Percentiles rank a stretch among this genome's conserved stretches.
Evolutionary conservation across 805 yeast species (phyloP).

Genomic region (Candida ovalis): DNA sequence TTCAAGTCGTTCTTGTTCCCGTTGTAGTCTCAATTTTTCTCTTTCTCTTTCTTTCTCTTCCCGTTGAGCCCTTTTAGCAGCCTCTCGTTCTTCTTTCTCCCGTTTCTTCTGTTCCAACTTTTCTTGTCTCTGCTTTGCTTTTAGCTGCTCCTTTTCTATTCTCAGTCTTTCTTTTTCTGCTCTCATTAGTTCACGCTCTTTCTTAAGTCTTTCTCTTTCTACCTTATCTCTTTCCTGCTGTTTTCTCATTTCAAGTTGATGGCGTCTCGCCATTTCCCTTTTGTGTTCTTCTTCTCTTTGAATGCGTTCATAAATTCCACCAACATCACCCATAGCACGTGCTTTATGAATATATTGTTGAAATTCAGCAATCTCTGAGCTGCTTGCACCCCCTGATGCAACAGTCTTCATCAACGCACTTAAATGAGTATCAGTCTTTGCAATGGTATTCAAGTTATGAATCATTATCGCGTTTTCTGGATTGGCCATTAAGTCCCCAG

Average conservation of each 20-base stretch:
- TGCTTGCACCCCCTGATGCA: slow-evolving; percentile 75
- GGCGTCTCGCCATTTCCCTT: slow-evolving; percentile 5
- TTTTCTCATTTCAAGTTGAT: slow-evolving; percentile 10
- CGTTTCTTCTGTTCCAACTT: slow-evolving; percentile 19
- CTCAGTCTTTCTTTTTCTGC: slow-evolving; percentile 9
- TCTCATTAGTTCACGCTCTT: slow-evolving; percentile 7
- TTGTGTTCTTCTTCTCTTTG: slow-evolving; percentile 19
- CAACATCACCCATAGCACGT: slow-evolving; percentile 57
- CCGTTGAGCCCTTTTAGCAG: slow-evolving; percentile 15
- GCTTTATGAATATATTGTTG: slow-evolving; percentile 81
- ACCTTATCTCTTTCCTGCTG: slow-evolving; percentile 5
- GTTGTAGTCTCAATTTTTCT: slow-evolving; percentile 22
- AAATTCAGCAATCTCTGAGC: slow-evolving; percentile 69
- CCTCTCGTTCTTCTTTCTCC: slow-evolving; percentile 20
- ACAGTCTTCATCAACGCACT: slow-evolving; percentile 77
- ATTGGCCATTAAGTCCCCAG: slow-evolving; percentile 33
- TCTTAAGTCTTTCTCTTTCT: slow-evolving; percentile 8
- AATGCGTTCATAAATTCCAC: slow-evolving; percentile 23
- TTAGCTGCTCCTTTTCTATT: slow-evolving; percentile 15
- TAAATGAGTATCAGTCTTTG: slow-evolving; percentile 64
- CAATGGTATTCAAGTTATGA: slow-evolving; percentile 77
- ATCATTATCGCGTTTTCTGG: slow-evolving; percentile 79
- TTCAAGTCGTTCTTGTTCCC: slow-evolving; percentile 19
- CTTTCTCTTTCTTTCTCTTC: slow-evolving; percentile 24
- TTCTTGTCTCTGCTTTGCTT: slow-evolving; percentile 21